These are phyloP conservation scores for Climacium dendroides DNA, from an alignment of 225 moss, liverwort and hornwort genomes.

Conservation along the genomic window DNA sequence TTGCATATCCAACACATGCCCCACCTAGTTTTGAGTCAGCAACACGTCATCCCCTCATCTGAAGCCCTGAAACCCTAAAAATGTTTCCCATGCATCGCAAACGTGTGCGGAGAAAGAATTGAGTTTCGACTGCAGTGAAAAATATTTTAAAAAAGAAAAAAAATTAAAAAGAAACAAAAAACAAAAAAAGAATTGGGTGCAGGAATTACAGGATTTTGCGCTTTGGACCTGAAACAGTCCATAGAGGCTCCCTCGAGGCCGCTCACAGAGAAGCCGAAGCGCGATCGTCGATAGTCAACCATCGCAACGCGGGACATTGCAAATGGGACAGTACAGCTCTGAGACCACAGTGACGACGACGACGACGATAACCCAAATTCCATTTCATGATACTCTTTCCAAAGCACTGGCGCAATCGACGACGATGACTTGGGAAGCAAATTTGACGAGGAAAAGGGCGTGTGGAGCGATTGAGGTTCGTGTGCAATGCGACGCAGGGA, in stretches of 20 bases:
- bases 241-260: neutral
- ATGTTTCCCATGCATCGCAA: neutral
- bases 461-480: neutral
- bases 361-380: neutral
- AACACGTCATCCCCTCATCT: neutral
- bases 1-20: neutral
- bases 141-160: no score
- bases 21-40: neutral
- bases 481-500: neutral
- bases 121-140: neutral
- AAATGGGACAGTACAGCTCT: neutral
- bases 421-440: conserved; percentile 1
- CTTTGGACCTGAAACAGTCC: neutral
- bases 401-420: neutral
- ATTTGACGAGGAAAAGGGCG: neutral
- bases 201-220: neutral
- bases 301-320: neutral
- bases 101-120: neutral
- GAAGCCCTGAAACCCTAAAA: neutral
- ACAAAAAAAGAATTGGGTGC: neutral
- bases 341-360: neutral
- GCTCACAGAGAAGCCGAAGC: neutral
- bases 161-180: no score
- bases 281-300: neutral
- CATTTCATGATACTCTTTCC: neutral